Percentiles rank a stretch among this genome's conserved stretches.
phyloP scores from a whole-genome alignment of 208 protist genomes.

The Leishmania tropica region DNA sequence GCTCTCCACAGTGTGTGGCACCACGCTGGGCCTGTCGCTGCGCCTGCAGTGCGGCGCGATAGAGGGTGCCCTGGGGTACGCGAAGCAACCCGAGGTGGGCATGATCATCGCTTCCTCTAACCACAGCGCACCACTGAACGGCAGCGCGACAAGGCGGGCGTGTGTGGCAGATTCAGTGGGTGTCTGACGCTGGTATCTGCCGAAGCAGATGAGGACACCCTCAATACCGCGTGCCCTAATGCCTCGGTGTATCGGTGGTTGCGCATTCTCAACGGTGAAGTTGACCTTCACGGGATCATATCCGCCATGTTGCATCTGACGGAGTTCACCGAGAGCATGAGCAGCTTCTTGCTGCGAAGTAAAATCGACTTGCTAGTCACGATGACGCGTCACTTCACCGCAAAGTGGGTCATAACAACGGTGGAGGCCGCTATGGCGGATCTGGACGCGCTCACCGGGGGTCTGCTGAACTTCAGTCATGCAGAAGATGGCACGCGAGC shows the following conservation, averaged over 20 bases:
- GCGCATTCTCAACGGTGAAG: constrained; percentile 40
- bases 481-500: not conserved
- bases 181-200: not conserved
- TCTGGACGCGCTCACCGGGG: constrained; percentile 41
- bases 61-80: constrained; percentile 44
- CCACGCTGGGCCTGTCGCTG: constrained; percentile 37
- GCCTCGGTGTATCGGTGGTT: constrained; percentile 28
- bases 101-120: constrained; percentile 31
- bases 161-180: not conserved
- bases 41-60: constrained; percentile 32
- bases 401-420: constrained; percentile 30
- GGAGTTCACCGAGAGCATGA: constrained; percentile 38
- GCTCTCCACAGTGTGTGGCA: constrained; percentile 35
- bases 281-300: constrained; percentile 42
- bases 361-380: constrained; percentile 41
- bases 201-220: constrained; percentile 25
- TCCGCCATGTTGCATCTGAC: constrained; percentile 40
- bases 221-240: constrained; percentile 24
- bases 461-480: constrained; percentile 27
- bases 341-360: constrained; percentile 33
- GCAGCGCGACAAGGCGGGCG: not conserved
- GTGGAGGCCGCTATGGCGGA: constrained; percentile 40
- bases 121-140: constrained; percentile 12
- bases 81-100: constrained; percentile 45
- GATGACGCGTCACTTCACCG: constrained; percentile 37